phyloP scores from a whole-genome alignment of 176 grass and related monocot genomes.

The Eremochloa ophiuroides region DNA sequence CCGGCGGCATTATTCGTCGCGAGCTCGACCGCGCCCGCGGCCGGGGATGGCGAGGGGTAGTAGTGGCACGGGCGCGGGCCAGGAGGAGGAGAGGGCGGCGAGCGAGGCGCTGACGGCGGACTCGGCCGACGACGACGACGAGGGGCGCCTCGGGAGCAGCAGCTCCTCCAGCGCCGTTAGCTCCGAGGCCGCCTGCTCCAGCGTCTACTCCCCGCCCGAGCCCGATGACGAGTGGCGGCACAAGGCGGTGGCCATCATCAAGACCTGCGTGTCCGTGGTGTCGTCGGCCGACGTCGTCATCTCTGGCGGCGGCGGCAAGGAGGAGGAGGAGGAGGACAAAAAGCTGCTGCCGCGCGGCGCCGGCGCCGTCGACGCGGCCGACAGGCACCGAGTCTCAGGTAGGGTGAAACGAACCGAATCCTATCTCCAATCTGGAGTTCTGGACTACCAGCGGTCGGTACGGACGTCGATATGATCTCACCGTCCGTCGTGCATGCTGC shows the following conservation, averaged over 20 bases:
- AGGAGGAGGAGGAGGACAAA: too few species aligned
- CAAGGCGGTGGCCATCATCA: slow-evolving; percentile 21
- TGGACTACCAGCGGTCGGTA: too few species aligned
- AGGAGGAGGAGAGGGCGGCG: slow-evolving; percentile 18
- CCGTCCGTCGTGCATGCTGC: too few species aligned
- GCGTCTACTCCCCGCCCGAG: slow-evolving; percentile 23
- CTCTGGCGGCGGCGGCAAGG: not conserved
- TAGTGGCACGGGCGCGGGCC: not conserved
- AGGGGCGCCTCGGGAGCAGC: slow-evolving; percentile 37
- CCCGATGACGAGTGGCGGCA: slow-evolving; percentile 35
- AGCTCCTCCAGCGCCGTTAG: slow-evolving; percentile 54
- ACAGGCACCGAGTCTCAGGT: slow-evolving; percentile 31
- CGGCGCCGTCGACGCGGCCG: not conserved
- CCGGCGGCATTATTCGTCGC: not conserved
- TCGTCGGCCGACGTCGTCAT: not conserved
- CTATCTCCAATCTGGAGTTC: not conserved
- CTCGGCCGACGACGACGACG: slow-evolving; percentile 48
- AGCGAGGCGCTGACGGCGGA: slow-evolving; percentile 45
- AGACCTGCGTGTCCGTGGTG: slow-evolving; percentile 33
- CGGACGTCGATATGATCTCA: too few species aligned
- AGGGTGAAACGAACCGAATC: not conserved
- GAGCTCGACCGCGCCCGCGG: too few species aligned
- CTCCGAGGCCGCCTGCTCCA: slow-evolving; percentile 33
- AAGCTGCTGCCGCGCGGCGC: not conserved
- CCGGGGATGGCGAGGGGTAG: slow-evolving; percentile 16